Percentiles rank a stretch among this genome's conserved stretches.
phyloP scores from a whole-genome alignment of 2,329 filamentous ascomycete genomes.

The Epichloe typhina region DNA sequence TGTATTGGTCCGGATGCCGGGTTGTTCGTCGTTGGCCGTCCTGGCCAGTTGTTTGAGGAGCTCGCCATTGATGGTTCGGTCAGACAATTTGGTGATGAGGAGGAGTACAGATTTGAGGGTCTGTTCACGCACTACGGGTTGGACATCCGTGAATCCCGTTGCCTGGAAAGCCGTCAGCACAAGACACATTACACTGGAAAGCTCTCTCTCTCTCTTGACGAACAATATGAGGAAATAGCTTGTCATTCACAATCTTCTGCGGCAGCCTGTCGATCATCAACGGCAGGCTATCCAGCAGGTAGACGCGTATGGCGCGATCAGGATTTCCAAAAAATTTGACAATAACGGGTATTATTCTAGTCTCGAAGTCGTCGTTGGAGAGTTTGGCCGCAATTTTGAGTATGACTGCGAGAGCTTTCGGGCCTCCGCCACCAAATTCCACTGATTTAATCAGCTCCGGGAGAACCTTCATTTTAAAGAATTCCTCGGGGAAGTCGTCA shows the following conservation, averaged over 20 bases:
- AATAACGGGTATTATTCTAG: constrained; percentile 72
- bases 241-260: constrained; percentile 85
- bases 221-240: constrained; percentile 91
- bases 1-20: constrained; percentile 93
- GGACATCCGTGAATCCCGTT: constrained; percentile 87
- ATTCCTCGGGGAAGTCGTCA: constrained; percentile 93
- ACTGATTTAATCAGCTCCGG: constrained; percentile 95
- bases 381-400: constrained; percentile 86
- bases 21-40: constrained; percentile 94
- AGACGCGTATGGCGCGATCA: constrained; percentile 84
- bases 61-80: constrained; percentile 87
- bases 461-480: constrained; percentile 93
- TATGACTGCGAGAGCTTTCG: constrained; percentile 76
- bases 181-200: not conserved
- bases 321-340: constrained; percentile 88
- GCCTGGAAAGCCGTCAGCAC: constrained; percentile 35
- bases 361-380: constrained; percentile 77
- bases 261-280: constrained; percentile 83
- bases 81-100: constrained; percentile 78
- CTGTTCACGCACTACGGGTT: constrained; percentile 86
- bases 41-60: constrained; percentile 82
- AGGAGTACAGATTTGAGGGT: constrained; percentile 88
- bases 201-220: constrained; percentile 1
- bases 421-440: constrained; percentile 93
- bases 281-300: constrained; percentile 75